phyloP scores from a whole-genome alignment of 768 basidiomycete genomes.

The Pisolithus microcarpus region DNA sequence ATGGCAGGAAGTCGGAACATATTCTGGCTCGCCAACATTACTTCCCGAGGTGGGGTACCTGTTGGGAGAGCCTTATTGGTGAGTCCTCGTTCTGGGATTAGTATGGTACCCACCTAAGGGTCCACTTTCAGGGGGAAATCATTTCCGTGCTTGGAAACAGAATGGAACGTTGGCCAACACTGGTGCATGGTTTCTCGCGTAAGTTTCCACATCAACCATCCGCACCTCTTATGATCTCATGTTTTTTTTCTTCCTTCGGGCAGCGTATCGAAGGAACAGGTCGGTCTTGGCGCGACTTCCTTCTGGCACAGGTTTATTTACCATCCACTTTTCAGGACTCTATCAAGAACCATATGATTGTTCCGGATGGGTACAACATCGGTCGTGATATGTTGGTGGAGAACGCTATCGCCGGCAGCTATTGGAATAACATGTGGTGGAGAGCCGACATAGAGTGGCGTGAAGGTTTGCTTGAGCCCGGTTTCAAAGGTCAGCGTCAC shows the following conservation, averaged over 20 bases:
- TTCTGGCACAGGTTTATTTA: neutral
- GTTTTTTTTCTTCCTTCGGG: neutral
- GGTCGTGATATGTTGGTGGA: slow-evolving; percentile 76
- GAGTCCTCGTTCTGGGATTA: slow-evolving; percentile 3
- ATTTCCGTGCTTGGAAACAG: slow-evolving; percentile 87
- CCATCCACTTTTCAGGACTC: slow-evolving; percentile 36
- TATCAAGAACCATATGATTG: slow-evolving; percentile 62
- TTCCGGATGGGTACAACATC: slow-evolving; percentile 71
- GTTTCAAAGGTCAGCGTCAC: slow-evolving; percentile 49
- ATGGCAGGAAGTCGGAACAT: slow-evolving; percentile 59
- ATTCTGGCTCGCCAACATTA: slow-evolving; percentile 75
- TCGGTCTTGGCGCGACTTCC: slow-evolving; percentile 11
- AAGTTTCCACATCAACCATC: slow-evolving; percentile 17
- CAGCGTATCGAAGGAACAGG: slow-evolving; percentile 71
- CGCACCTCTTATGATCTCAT: neutral
- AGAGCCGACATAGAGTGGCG: slow-evolving; percentile 71
- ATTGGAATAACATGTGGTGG: slow-evolving; percentile 67
- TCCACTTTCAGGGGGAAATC: slow-evolving; percentile 59
- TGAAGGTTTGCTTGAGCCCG: slow-evolving; percentile 59
- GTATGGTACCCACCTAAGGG: slow-evolving; percentile 1
- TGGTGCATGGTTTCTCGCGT: slow-evolving; percentile 85
- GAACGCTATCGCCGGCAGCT: slow-evolving; percentile 51
- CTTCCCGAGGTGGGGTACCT: slow-evolving; percentile 73
- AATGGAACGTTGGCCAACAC: slow-evolving; percentile 66
- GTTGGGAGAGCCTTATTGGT: slow-evolving; percentile 81